phyloP scores from a whole-genome alignment of 768 basidiomycete genomes.

The Tylopilus felleus region DNA sequence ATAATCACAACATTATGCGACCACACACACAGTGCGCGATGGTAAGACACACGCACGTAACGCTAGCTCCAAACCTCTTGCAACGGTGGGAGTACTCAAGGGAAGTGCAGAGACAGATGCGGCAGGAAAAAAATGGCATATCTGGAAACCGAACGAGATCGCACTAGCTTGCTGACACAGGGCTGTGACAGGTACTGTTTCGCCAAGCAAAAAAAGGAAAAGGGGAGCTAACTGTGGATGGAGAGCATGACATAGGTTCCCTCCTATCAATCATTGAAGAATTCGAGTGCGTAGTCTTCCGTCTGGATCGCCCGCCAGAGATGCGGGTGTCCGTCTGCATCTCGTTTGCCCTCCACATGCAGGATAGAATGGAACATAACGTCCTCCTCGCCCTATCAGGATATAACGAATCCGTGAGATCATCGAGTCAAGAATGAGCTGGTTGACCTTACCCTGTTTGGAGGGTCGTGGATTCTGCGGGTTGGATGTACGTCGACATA shows the following conservation, averaged over 20 bases:
- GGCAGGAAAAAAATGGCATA: not conserved
- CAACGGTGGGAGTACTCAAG: conserved; percentile 11
- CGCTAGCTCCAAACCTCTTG: not conserved
- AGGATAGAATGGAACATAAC: conserved; percentile 70
- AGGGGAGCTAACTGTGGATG: not conserved
- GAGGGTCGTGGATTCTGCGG: conserved; percentile 70
- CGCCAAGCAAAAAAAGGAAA: conserved; percentile 4
- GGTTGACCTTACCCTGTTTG: conserved; percentile 51
- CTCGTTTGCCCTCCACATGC: conserved; percentile 51
- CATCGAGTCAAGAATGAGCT: not conserved
- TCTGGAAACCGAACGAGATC: conserved; percentile 1
- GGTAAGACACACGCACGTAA: conserved; percentile 11
- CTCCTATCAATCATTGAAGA: conserved; percentile 26
- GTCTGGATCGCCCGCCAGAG: conserved; percentile 67
- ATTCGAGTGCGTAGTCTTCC: conserved; percentile 46
- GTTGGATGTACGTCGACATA: conserved; percentile 1
- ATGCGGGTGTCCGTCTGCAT: conserved; percentile 46
- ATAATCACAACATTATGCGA: conserved; percentile 2
- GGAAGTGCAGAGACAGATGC: conserved; percentile 5
- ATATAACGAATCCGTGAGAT: conserved; percentile 9
- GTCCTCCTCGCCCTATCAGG: conserved; percentile 55
- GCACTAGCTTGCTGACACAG: conserved; percentile 7
- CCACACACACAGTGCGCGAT: not conserved
- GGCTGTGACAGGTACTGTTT: conserved; percentile 20
- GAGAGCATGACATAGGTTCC: not conserved